These are phyloP conservation scores for Fusarium euwallaceae DNA, from an alignment of 2,329 filamentous ascomycete genomes.

Conservation along the genomic window DNA sequence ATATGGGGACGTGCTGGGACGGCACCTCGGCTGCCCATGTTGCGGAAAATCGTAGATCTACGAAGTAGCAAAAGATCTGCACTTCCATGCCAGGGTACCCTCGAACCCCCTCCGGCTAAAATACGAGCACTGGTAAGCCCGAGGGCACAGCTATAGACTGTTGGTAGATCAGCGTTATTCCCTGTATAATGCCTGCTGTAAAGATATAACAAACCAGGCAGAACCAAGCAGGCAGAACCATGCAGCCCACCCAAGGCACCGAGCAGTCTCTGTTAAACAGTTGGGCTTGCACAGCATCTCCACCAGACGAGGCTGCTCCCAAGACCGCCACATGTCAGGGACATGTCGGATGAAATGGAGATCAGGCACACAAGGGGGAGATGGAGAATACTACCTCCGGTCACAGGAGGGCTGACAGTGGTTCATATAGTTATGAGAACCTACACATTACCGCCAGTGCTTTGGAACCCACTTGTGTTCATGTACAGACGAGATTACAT, in stretches of 20 bases:
- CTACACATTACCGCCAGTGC: neutral
- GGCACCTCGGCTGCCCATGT: neutral
- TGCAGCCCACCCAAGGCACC: neutral
- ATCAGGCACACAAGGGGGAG: neutral
- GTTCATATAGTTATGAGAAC: neutral
- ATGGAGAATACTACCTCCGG: neutral
- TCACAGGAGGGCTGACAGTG: neutral
- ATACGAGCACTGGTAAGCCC: neutral
- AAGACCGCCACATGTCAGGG: neutral
- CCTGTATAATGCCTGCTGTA: neutral
- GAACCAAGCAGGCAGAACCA: neutral
- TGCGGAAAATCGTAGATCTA: neutral
- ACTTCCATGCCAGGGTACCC: neutral
- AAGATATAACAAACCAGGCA: neutral
- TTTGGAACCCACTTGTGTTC: neutral
- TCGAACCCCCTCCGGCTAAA: neutral
- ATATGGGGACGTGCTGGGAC: neutral
- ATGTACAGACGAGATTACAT: neutral
- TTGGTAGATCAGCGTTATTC: neutral
- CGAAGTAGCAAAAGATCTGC: neutral
- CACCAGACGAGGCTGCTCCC: neutral
- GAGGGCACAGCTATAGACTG: neutral
- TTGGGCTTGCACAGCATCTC: neutral
- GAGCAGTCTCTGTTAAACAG: neutral
- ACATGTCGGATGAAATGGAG: neutral